Evolutionary conservation across 306 rosid genomes (phyloP).

Genomic region (Ormosia emarginata): DNA sequence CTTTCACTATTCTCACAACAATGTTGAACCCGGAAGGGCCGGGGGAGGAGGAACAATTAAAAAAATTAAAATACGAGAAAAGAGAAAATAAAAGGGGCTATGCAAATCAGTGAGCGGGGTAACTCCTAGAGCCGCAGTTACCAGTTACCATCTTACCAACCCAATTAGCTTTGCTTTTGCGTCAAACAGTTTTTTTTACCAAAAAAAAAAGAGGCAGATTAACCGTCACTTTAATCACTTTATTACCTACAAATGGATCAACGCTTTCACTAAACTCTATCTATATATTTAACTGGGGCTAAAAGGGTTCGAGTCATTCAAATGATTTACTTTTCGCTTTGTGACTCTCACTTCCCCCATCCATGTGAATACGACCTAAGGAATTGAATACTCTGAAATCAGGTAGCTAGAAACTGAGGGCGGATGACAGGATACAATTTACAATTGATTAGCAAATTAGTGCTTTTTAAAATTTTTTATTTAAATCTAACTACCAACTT

Average conservation of each 20-base stretch:
- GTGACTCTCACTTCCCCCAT: neutral
- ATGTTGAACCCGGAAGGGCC: neutral
- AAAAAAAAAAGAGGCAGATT: neutral
- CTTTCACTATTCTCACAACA: slow-evolving; percentile 21
- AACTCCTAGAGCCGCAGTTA: neutral
- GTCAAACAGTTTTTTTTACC: neutral
- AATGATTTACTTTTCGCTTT: neutral
- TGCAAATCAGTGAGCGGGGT: slow-evolving; percentile 26
- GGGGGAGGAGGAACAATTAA: neutral
- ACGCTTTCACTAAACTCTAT: neutral
- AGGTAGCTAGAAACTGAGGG: slow-evolving; percentile 59
- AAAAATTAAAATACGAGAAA: neutral
- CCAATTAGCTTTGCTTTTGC: neutral
- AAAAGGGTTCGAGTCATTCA: neutral
- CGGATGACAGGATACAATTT: slow-evolving; percentile 31
- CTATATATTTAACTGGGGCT: neutral
- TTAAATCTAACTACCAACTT: slow-evolving; percentile 12
- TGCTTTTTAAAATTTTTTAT: slow-evolving; percentile 14
- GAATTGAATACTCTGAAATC: slow-evolving; percentile 26
- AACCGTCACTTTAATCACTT: neutral
- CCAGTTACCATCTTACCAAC: neutral
- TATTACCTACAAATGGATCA: neutral
- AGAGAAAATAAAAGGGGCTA: neutral
- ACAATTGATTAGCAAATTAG: slow-evolving; percentile 14
- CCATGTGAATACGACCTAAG: slow-evolving; percentile 3